A percentile compares a stretch with the other conserved stretches of the same genome.
Conservation (phyloP, 345 rosid species). For the Nasturtium officinale region DNA sequence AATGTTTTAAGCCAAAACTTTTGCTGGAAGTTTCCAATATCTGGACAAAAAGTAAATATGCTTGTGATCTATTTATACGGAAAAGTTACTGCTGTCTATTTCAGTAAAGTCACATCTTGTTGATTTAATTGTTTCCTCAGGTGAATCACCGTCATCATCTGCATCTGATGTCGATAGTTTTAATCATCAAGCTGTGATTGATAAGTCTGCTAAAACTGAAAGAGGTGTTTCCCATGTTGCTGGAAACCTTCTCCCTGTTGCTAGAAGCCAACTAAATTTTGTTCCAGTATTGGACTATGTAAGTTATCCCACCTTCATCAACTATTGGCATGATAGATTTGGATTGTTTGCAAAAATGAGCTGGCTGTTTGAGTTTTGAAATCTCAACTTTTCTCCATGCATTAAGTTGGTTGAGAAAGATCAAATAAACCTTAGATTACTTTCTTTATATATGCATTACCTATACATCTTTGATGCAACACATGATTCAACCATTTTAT, state of each 20-base stretch:
- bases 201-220: slow-evolving; percentile 55
- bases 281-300: slow-evolving; percentile 65
- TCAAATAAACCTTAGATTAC: neutral
- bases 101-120: slow-evolving; percentile 12
- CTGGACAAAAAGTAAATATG: neutral
- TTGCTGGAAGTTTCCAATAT: neutral
- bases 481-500: neutral
- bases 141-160: slow-evolving; percentile 92
- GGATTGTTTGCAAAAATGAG: neutral
- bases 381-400: neutral
- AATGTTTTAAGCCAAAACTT: neutral
- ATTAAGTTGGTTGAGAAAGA: slow-evolving; percentile 2
- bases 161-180: slow-evolving; percentile 82
- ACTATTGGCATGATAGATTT: slow-evolving; percentile 16
- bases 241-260: slow-evolving; percentile 54
- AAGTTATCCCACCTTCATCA: slow-evolving; percentile 47
- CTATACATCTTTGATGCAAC: slow-evolving; percentile 9
- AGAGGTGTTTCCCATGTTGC: slow-evolving; percentile 50
- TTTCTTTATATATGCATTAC: neutral
- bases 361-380: slow-evolving; percentile 13
- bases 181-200: slow-evolving; percentile 55
- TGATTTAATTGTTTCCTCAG: slow-evolving; percentile 47
- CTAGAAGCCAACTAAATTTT: slow-evolving; percentile 50
- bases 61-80: neutral
- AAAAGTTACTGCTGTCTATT: neutral